Percentiles rank a stretch among this genome's conserved stretches.
phyloP scores from a whole-genome alignment of 305 asterid species.

The Withania somnifera region DNA sequence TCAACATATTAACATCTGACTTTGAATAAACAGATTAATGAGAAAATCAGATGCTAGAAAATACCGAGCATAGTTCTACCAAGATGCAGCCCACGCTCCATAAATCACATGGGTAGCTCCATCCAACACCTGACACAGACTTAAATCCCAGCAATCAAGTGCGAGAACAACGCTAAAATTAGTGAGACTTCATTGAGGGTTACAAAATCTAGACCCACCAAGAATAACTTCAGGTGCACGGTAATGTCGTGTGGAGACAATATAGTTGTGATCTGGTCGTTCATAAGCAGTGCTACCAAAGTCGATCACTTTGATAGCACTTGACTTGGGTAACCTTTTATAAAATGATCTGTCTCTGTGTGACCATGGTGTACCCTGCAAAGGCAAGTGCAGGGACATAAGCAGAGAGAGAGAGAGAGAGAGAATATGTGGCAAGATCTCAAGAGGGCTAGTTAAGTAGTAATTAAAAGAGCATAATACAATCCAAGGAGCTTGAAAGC shows the following conservation, averaged over 20 bases:
- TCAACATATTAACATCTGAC: conserved; percentile 2
- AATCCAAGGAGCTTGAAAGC: neutral
- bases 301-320: conserved; percentile 42
- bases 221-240: conserved; percentile 50
- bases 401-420: neutral
- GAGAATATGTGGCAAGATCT: neutral
- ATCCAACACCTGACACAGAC: conserved; percentile 31
- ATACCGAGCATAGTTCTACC: conserved; percentile 50
- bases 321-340: conserved; percentile 38
- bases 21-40: conserved; percentile 5
- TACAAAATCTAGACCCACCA: conserved; percentile 15
- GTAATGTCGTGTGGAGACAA: conserved; percentile 42
- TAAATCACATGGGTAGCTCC: conserved; percentile 45
- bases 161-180: neutral
- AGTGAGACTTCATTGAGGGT: neutral
- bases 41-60: neutral
- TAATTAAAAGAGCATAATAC: neutral
- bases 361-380: conserved; percentile 30
- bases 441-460: neutral
- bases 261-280: conserved; percentile 38
- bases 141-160: neutral
- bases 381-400: neutral
- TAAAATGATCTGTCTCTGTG: conserved; percentile 21
- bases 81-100: conserved; percentile 51
- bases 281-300: conserved; percentile 43